Percentiles rank a stretch among this genome's conserved stretches.
Conservation (phyloP, 192 early-diverging fungal species). For the Entomortierella parvispora region DNA sequence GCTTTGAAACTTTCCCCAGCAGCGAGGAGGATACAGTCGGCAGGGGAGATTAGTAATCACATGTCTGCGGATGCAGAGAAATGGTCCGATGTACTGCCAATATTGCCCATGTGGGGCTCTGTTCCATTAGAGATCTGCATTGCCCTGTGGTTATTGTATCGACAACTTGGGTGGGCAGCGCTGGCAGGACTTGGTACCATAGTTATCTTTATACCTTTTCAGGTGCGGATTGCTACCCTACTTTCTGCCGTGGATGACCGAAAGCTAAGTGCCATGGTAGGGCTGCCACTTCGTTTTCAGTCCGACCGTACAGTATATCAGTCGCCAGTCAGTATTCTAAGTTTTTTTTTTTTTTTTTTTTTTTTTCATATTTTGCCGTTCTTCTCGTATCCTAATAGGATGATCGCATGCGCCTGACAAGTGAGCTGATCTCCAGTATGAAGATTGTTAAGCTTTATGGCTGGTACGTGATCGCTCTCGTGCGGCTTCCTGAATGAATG, state of each 20-base stretch:
- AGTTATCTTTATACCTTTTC: slow-evolving; percentile 18
- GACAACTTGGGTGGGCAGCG: slow-evolving; percentile 39
- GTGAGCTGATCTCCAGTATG: slow-evolving; percentile 7
- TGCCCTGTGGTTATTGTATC: slow-evolving; percentile 16
- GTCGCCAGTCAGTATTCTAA: slow-evolving; percentile 58
- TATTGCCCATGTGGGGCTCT: background rate
- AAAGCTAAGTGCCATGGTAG: slow-evolving; percentile 43
- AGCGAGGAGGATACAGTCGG: slow-evolving; percentile 36
- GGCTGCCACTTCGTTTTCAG: background rate
- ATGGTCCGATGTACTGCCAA: slow-evolving; percentile 2
- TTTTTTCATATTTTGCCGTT: background rate
- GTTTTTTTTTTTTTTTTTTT: background rate
- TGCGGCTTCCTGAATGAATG: too few relatives aligned
- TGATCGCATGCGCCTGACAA: slow-evolving; percentile 11
- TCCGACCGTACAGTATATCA: slow-evolving; percentile 4
- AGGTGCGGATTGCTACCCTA: slow-evolving; percentile 15
- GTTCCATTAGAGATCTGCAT: slow-evolving; percentile 4
- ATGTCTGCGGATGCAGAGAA: slow-evolving; percentile 30
- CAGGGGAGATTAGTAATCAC: slow-evolving; percentile 51
- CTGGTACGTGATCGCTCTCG: background rate
- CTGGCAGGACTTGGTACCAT: slow-evolving; percentile 31
- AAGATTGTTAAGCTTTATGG: slow-evolving; percentile 24
- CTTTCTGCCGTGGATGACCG: slow-evolving; percentile 11
- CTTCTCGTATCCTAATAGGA: too few relatives aligned
- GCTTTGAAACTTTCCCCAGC: slow-evolving; percentile 41